These are phyloP conservation scores for Aspergillus taichungensis DNA, from an alignment of 495 filamentous ascomycete species.

Conservation along the genomic window DNA sequence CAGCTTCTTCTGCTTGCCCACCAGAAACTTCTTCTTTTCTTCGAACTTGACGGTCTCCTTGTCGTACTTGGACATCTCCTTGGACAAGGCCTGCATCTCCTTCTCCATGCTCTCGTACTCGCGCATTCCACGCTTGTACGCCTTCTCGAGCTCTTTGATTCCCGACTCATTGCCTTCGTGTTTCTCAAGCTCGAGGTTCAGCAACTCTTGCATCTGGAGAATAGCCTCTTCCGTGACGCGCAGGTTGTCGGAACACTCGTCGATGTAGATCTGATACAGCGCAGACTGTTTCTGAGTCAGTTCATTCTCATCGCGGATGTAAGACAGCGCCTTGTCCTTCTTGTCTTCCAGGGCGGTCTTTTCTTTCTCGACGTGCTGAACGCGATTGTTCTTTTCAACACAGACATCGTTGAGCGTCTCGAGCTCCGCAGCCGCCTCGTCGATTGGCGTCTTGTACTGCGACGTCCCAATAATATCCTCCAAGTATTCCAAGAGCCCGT, in stretches of 20 bases:
- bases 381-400: conserved; percentile 83
- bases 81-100: conserved; percentile 65
- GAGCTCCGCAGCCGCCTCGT: conserved; percentile 81
- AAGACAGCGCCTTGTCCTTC: conserved; percentile 88
- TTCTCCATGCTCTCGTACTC: conserved; percentile 80
- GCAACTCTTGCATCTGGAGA: conserved; percentile 75
- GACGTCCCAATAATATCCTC: conserved; percentile 98
- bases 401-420: conserved; percentile 92
- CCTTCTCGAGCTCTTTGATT: conserved; percentile 82
- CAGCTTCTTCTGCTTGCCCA: conserved; percentile 84
- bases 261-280: conserved; percentile 83
- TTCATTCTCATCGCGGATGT: conserved; percentile 88
- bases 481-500: conserved; percentile 91
- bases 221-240: conserved; percentile 86
- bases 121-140: conserved; percentile 70
- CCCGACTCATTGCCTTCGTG: conserved; percentile 84
- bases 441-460: conserved; percentile 93
- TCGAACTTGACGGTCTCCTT: conserved; percentile 96
- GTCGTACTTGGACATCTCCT: conserved; percentile 86
- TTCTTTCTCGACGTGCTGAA: conserved; percentile 97
- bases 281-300: conserved; percentile 78
- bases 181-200: conserved; percentile 84
- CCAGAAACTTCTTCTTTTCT: conserved; percentile 90
- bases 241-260: conserved; percentile 79
- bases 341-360: conserved; percentile 86